These are phyloP conservation scores for Claviceps capensis DNA, from an alignment of 2,329 filamentous ascomycete genomes.

Conservation along the genomic window DNA sequence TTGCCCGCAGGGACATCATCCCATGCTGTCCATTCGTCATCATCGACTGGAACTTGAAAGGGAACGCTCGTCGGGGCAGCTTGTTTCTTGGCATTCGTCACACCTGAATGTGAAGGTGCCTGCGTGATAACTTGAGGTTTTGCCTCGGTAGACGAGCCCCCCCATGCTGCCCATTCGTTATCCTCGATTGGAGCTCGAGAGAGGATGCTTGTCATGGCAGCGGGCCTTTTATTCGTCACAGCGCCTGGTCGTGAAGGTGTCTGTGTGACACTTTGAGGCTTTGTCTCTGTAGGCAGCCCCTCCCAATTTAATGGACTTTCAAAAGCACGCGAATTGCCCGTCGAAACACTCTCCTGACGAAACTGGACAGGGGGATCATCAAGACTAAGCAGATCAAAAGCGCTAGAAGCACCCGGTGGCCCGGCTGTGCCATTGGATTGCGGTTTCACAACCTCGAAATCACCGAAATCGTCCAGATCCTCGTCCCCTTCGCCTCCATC, in stretches of 20 bases:
- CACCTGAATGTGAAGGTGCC: slow-evolving; percentile 34
- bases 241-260: slow-evolving; percentile 34
- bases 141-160: slow-evolving; percentile 13
- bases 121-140: slow-evolving; percentile 33
- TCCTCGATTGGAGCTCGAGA: slow-evolving; percentile 15
- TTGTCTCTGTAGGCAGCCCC: slow-evolving; percentile 17
- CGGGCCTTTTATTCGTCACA: background rate
- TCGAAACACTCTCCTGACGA: background rate
- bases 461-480: slow-evolving; percentile 43
- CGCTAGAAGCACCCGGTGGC: background rate
- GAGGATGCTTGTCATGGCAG: slow-evolving; percentile 1
- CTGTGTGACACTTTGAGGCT: slow-evolving; percentile 31
- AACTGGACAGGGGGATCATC: slow-evolving; percentile 16
- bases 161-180: slow-evolving; percentile 26
- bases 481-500: slow-evolving; percentile 26
- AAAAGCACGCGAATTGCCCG: background rate
- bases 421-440: background rate
- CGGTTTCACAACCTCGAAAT: slow-evolving; percentile 37
- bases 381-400: slow-evolving; percentile 27
- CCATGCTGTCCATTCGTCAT: slow-evolving; percentile 39
- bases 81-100: too few species aligned
- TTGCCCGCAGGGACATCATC: slow-evolving; percentile 26
- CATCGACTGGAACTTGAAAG: slow-evolving; percentile 12
- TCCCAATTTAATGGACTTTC: slow-evolving; percentile 16
- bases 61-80: too few species aligned